These are phyloP conservation scores for Soucietia sequanensis DNA, from an alignment of 805 yeast species.

Conservation along the genomic window DNA sequence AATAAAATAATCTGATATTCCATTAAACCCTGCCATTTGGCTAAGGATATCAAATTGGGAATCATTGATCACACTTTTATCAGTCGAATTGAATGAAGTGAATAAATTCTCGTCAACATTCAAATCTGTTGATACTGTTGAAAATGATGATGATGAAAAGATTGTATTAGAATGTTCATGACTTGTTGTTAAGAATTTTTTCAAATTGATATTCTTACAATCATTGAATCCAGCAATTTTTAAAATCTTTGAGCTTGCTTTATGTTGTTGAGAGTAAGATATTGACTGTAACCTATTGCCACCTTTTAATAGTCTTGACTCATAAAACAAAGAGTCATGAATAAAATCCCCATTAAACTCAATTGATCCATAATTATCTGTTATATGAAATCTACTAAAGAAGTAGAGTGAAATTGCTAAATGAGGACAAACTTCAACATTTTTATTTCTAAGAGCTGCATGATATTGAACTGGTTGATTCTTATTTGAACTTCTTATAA, in stretches of 20 bases:
- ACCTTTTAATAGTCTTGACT: slow-evolving; percentile 23
- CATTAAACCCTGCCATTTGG: slow-evolving; percentile 22
- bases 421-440: slow-evolving; percentile 27
- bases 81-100: slow-evolving; percentile 4
- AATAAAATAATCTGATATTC: slow-evolving; percentile 15
- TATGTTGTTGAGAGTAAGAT: slow-evolving; percentile 26
- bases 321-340: slow-evolving; percentile 10
- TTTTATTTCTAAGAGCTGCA: slow-evolving; percentile 21
- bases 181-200: slow-evolving; percentile 17
- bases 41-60: slow-evolving; percentile 13
- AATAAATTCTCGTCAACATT: background rate
- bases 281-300: slow-evolving; percentile 20
- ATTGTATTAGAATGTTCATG: too few species aligned
- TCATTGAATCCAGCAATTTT: slow-evolving; percentile 15
- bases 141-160: too few species aligned
- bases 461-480: slow-evolving; percentile 6
- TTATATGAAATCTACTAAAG: slow-evolving; percentile 27
- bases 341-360: slow-evolving; percentile 10
- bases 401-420: slow-evolving; percentile 26
- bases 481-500: background rate
- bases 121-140: background rate
- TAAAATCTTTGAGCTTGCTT: slow-evolving; percentile 19
- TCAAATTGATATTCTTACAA: slow-evolving; percentile 16
- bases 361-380: slow-evolving; percentile 21
- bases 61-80: slow-evolving; percentile 11